Percentiles rank a stretch among this genome's conserved stretches.
Evolutionary conservation across 2,329 filamentous ascomycete species (phyloP).

Genomic region (Colletotrichum simmondsii): DNA sequence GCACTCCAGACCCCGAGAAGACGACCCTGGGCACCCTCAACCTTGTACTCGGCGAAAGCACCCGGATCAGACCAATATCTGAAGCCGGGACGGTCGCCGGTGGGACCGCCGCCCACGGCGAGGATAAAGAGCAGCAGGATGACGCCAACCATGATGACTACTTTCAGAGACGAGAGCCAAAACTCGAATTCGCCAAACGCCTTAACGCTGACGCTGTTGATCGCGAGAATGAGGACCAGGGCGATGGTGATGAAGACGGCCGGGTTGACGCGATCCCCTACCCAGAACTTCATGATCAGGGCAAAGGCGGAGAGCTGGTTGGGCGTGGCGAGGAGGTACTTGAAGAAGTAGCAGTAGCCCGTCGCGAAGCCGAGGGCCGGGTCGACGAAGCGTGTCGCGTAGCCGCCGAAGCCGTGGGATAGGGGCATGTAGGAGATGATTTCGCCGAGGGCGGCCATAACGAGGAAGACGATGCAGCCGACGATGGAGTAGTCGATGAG

Average conservation of each 20-base stretch:
- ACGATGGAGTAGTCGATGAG: conserved; percentile 54
- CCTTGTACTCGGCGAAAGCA: conserved; percentile 50
- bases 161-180: conserved; percentile 57
- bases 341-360: conserved; percentile 28
- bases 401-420: conserved; percentile 67
- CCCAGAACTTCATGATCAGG: conserved; percentile 37
- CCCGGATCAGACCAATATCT: conserved; percentile 56
- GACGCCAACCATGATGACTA: conserved; percentile 53
- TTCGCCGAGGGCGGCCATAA: conserved; percentile 58
- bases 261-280: conserved; percentile 17
- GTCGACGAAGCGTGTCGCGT: conserved; percentile 72
- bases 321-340: conserved; percentile 40
- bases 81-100: conserved; percentile 51
- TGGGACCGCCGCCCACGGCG: conserved; percentile 51
- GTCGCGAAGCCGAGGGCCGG: conserved; percentile 27
- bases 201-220: conserved; percentile 60
- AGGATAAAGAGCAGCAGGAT: conserved; percentile 51
- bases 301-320: conserved; percentile 52
- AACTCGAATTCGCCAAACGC: conserved; percentile 48
- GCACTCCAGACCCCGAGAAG: conserved; percentile 54
- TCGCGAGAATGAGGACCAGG: conserved; percentile 41
- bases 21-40: conserved; percentile 45
- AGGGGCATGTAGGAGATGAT: conserved; percentile 44
- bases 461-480: conserved; percentile 63
- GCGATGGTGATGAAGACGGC: conserved; percentile 29